Percentiles rank a stretch among this genome's conserved stretches.
Evolutionary conservation across 2,329 filamentous ascomycete species (phyloP).

Genomic region (Apiospora marii): DNA sequence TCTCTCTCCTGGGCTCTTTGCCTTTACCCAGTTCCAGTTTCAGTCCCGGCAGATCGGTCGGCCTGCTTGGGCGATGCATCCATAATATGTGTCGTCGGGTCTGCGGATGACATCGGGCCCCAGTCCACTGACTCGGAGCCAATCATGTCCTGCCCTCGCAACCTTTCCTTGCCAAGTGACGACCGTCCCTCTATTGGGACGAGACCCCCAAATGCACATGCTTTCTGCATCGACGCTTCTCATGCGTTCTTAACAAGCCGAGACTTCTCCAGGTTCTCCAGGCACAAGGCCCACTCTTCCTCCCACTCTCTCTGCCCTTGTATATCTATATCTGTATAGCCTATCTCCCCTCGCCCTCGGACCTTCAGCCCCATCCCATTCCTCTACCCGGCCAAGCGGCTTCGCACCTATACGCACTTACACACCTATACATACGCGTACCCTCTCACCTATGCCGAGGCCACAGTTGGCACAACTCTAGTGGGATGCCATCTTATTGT

Average conservation of each 20-base stretch:
- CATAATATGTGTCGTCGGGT: conserved; percentile 38
- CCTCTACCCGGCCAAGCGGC: conserved; percentile 25
- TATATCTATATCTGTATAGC: conserved; percentile 6
- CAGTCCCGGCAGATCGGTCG: conserved; percentile 37
- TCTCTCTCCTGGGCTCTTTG: conserved; percentile 28
- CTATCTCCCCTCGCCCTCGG: conserved; percentile 16
- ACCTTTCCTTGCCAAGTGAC: conserved; percentile 1
- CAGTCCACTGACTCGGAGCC: conserved; percentile 33
- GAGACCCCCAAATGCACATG: conserved; percentile 13
- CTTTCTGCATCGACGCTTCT: not conserved
- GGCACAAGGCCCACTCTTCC: conserved; percentile 1
- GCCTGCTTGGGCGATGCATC: conserved; percentile 34
- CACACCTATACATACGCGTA: conserved; percentile 24
- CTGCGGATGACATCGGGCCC: conserved; percentile 42
- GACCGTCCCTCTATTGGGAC: conserved; percentile 11
- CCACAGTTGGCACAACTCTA: conserved; percentile 39
- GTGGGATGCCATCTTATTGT: conserved; percentile 82
- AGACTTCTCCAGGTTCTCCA: conserved; percentile 7
- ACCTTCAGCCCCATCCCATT: conserved; percentile 2
- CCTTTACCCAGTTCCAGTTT: not conserved
- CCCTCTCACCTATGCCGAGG: conserved; percentile 29
- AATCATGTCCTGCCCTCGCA: conserved; percentile 35
- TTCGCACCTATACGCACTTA: conserved; percentile 22
- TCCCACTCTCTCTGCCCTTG: not conserved
- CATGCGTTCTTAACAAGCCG: not conserved